phyloP scores from a whole-genome alignment of 2,329 filamentous ascomycete species.

The Aspergillus persii region DNA sequence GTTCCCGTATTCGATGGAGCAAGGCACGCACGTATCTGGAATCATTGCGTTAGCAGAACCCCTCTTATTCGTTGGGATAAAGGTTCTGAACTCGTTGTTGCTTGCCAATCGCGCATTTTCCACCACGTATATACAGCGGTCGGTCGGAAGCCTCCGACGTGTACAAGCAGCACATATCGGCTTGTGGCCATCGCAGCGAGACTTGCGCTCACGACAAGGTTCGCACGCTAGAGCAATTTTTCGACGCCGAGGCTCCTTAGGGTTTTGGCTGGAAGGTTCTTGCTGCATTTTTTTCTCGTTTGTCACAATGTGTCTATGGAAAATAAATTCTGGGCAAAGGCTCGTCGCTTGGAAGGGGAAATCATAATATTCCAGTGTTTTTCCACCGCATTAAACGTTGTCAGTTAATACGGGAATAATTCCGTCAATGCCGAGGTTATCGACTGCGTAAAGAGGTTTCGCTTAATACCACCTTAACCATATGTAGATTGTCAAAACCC shows the following conservation, averaged over 20 bases:
- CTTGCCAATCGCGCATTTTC: slow-evolving; percentile 38
- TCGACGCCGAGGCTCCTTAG: background rate
- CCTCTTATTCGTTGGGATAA: slow-evolving; percentile 12
- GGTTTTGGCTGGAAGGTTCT: no score
- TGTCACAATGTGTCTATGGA: no score
- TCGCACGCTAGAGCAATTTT: slow-evolving; percentile 3
- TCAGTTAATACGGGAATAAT: no score
- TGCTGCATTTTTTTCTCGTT: no score
- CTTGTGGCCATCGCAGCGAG: slow-evolving; percentile 24
- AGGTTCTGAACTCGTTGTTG: slow-evolving; percentile 28
- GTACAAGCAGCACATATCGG: slow-evolving; percentile 46
- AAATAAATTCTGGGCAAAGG: no score
- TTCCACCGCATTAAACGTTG: no score
- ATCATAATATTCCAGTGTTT: no score
- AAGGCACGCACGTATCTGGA: slow-evolving; percentile 17
- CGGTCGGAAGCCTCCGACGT: slow-evolving; percentile 31
- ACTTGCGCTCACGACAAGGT: slow-evolving; percentile 2
- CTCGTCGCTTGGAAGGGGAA: no score
- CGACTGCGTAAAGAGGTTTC: no score
- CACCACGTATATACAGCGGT: slow-evolving; percentile 40
- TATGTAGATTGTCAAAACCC: no score
- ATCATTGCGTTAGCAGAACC: background rate
- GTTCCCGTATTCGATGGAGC: slow-evolving; percentile 26
- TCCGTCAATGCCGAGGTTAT: no score
- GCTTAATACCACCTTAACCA: no score